Conservation (phyloP, 768 basidiomycete genomes). For the Pleurotus tuber-regium region DNA sequence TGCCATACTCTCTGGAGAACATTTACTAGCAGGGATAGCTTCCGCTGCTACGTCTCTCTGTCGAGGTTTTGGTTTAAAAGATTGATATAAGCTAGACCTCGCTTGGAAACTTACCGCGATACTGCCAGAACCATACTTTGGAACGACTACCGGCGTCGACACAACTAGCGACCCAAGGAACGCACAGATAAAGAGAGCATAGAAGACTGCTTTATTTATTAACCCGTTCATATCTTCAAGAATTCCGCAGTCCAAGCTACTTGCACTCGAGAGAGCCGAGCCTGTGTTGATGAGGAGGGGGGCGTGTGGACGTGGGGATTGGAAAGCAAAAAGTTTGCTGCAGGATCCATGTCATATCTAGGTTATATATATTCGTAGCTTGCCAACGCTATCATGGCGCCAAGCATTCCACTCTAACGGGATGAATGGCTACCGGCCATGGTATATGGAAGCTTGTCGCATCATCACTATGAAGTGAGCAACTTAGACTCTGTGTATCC, state of each 20-base stretch:
- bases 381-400: not conserved
- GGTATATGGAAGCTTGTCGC: too few species aligned
- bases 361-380: slow-evolving; percentile 4
- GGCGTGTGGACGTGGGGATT: not conserved
- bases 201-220: not conserved
- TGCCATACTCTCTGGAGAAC: not conserved
- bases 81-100: not conserved
- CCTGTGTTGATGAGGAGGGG: not conserved
- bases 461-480: too few species aligned
- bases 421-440: not conserved
- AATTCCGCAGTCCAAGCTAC: not conserved
- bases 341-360: not conserved
- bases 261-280: not conserved
- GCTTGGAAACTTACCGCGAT: not conserved
- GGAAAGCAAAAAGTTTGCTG: not conserved
- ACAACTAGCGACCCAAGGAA: slow-evolving; percentile 1
- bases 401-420: slow-evolving; percentile 1
- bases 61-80: not conserved
- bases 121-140: not conserved
- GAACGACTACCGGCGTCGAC: slow-evolving; percentile 1
- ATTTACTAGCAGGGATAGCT: not conserved
- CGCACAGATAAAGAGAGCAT: not conserved
- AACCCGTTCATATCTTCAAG: not conserved
- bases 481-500: too few species aligned
- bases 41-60: slow-evolving; percentile 2